Conservation (phyloP, 177 flowering plant genomes). For the Vitis hybrid region DNA sequence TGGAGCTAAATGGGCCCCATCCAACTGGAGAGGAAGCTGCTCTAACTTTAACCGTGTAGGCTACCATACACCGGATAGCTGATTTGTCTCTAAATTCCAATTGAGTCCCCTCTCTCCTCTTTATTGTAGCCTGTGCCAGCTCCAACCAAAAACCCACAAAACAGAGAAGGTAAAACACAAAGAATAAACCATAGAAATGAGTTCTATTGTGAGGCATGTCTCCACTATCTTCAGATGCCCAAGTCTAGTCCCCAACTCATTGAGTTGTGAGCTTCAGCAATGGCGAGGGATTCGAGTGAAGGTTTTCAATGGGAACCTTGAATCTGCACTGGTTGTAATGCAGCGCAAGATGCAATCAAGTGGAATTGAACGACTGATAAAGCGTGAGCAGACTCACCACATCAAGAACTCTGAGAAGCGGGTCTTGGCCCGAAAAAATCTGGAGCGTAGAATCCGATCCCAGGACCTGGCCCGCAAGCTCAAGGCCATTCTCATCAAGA, state of each 20-base stretch:
- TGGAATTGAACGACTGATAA: constrained; percentile 76
- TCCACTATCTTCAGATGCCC: constrained; percentile 17
- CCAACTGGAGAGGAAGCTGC: too few species aligned
- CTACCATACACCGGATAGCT: too few species aligned
- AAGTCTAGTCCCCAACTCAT: constrained; percentile 1
- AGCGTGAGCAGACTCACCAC: constrained; percentile 44
- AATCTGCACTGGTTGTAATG: constrained; percentile 57
- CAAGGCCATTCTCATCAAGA: constrained; percentile 54
- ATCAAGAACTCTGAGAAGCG: constrained; percentile 79
- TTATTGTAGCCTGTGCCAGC: too few species aligned
- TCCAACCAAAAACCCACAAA: too few species aligned
- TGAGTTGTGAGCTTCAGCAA: constrained; percentile 39
- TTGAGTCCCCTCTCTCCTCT: too few species aligned
- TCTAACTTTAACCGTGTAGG: too few species aligned
- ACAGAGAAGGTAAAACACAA: too few species aligned
- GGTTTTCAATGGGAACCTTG: constrained; percentile 61
- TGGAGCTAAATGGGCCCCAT: too few species aligned
- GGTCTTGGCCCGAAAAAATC: constrained; percentile 54
- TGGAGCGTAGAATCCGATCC: constrained; percentile 40
- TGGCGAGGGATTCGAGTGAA: constrained; percentile 74
- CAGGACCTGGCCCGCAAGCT: constrained; percentile 61
- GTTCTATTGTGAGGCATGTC: constrained; percentile 16
- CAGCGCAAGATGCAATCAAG: constrained; percentile 72
- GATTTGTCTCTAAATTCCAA: too few species aligned
- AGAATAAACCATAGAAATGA: constrained; percentile 23